phyloP scores from a whole-genome alignment of 129 eudicot genomes.

The Scalesia atractyloides region DNA sequence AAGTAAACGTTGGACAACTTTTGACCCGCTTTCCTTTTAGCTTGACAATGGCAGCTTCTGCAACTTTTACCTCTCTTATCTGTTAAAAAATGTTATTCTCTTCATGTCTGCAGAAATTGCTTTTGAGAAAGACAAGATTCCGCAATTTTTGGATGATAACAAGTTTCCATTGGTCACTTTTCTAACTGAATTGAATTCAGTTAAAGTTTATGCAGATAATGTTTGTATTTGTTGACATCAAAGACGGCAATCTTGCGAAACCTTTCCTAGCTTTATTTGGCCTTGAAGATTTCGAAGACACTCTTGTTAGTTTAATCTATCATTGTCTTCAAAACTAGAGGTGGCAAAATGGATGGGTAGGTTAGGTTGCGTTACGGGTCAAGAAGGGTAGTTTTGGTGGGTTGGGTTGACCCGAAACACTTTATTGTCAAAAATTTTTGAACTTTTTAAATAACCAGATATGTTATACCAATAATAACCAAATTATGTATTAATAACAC shows the following conservation, averaged over 20 bases:
- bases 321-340: no score
- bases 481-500: no score
- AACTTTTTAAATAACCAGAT: no score
- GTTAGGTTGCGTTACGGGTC: no score
- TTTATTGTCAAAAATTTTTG: no score
- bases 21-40: no score
- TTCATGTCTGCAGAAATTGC: constrained; percentile 56
- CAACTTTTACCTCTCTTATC: not conserved
- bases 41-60: not conserved
- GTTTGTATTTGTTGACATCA: constrained; percentile 72
- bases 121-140: constrained; percentile 48
- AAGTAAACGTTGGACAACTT: no score
- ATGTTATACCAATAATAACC: no score
- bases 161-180: constrained; percentile 84
- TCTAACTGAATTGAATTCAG: constrained; percentile 81
- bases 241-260: constrained; percentile 87
- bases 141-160: constrained; percentile 72
- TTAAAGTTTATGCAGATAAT: constrained; percentile 86
- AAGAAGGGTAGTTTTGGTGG: no score
- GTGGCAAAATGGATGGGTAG: no score
- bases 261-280: constrained; percentile 87
- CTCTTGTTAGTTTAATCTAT: constrained; percentile 57
- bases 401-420: no score
- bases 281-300: constrained; percentile 77
- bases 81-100: not conserved